phyloP scores from a whole-genome alignment of 192 early-diverging fungal genomes.

The Ambispora gerdemannii region DNA sequence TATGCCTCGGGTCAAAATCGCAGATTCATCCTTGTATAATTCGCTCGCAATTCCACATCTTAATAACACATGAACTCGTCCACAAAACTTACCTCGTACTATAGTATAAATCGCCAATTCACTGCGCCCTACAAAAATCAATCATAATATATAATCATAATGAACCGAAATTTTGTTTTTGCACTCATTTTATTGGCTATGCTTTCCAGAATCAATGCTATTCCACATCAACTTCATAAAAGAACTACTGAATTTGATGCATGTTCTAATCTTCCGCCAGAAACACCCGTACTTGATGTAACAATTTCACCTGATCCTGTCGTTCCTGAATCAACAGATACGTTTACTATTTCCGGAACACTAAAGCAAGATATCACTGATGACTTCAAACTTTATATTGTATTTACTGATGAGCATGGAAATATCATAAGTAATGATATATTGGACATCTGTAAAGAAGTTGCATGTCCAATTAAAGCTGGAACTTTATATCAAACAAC shows the following conservation, averaged over 20 bases:
- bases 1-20: no score
- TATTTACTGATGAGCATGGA: background rate
- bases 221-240: slow-evolving; percentile 24
- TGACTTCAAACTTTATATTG: background rate
- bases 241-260: slow-evolving; percentile 13
- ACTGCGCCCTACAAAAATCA: no score
- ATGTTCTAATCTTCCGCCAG: background rate
- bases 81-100: no score
- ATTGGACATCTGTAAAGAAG: slow-evolving; percentile 1
- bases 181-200: slow-evolving; percentile 25
- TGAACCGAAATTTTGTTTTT: no score
- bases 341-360: slow-evolving; percentile 18
- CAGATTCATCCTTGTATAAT: no score
- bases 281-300: slow-evolving; percentile 6
- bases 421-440: background rate
- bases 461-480: slow-evolving; percentile 19
- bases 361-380: background rate
- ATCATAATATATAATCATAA: no score
- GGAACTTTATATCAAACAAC: background rate
- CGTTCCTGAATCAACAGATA: background rate
- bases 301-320: slow-evolving; percentile 26
- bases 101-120: no score
- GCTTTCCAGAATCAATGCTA: slow-evolving; percentile 17
- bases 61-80: no score
- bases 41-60: no score